Conservation (phyloP, 257 asterid species). For the Mentha longifolia region DNA sequence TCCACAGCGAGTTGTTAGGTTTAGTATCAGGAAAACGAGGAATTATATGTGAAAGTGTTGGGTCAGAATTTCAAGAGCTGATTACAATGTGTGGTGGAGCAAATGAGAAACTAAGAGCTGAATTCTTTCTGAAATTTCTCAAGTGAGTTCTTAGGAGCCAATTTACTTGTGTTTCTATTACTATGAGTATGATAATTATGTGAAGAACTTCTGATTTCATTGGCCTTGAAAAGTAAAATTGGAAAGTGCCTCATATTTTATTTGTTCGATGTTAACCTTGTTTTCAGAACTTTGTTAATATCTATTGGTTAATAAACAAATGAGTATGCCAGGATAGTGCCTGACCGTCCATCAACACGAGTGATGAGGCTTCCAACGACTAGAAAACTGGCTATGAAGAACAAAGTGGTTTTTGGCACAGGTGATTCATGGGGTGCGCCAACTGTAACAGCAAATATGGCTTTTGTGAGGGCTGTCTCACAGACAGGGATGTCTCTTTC, state of each 20-base stretch:
- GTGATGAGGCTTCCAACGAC: constrained; percentile 77
- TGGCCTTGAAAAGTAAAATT: neutral
- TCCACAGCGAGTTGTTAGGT: constrained; percentile 54
- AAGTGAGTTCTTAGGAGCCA: constrained; percentile 55
- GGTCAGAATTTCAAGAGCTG: constrained; percentile 77
- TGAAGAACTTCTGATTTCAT: constrained; percentile 15
- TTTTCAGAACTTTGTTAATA: constrained; percentile 6
- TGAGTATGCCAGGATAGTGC: constrained; percentile 68
- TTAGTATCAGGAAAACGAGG: constrained; percentile 64
- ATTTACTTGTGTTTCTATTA: constrained; percentile 7
- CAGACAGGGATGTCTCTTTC: constrained; percentile 91
- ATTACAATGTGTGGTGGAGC: constrained; percentile 90
- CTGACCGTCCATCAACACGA: constrained; percentile 82
- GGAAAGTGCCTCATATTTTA: constrained; percentile 15
- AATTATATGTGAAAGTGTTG: constrained; percentile 78
- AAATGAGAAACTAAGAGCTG: constrained; percentile 77
- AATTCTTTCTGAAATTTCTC: constrained; percentile 65
- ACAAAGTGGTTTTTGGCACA: constrained; percentile 91
- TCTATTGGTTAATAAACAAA: constrained; percentile 26
- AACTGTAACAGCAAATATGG: constrained; percentile 91
- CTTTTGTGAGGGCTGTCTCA: constrained; percentile 81
- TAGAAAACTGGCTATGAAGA: constrained; percentile 83
- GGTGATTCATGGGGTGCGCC: constrained; percentile 88
- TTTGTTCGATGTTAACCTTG: constrained; percentile 9
- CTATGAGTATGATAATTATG: neutral